Percentiles rank a stretch among this genome's conserved stretches.
These are phyloP conservation scores for Aspergillus caelatus DNA, from an alignment of 2,329 filamentous ascomycete genomes.

Conservation along the genomic window DNA sequence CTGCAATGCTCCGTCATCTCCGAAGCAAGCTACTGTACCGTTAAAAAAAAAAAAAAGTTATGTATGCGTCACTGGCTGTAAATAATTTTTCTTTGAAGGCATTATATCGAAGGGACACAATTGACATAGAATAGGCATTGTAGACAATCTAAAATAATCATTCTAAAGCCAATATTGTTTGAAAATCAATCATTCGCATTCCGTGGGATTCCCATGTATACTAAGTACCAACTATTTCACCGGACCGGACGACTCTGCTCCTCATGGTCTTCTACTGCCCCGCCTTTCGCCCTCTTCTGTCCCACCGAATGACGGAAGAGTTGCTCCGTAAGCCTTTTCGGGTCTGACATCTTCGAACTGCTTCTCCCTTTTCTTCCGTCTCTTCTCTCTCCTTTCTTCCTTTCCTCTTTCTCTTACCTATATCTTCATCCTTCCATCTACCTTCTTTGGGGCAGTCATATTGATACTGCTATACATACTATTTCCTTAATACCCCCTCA, in stretches of 20 bases:
- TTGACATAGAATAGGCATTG: not conserved
- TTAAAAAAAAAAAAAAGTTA: not conserved
- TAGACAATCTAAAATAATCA: not conserved
- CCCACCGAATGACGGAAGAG: slow-evolving; percentile 39
- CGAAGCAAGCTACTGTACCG: slow-evolving; percentile 5
- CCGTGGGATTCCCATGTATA: slow-evolving; percentile 9
- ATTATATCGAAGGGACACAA: not conserved
- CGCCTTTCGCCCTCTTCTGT: slow-evolving; percentile 24
- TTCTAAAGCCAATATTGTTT: not conserved
- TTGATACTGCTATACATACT: slow-evolving; percentile 17
- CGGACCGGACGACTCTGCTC: slow-evolving; percentile 42
- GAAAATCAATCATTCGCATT: not conserved
- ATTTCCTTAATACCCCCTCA: slow-evolving; percentile 13
- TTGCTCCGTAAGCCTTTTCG: slow-evolving; percentile 37
- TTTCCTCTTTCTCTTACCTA: slow-evolving; percentile 18
- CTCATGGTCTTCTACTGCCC: slow-evolving; percentile 22
- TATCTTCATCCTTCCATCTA: slow-evolving; percentile 14
- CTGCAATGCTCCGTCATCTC: slow-evolving; percentile 13
- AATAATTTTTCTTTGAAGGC: not conserved
- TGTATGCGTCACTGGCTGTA: not conserved
- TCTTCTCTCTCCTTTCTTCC: slow-evolving; percentile 24
- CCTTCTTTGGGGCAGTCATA: slow-evolving; percentile 13
- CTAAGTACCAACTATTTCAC: slow-evolving; percentile 13
- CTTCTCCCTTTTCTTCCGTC: slow-evolving; percentile 30
- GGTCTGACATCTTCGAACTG: slow-evolving; percentile 21